Evolutionary conservation across 257 asterid species (phyloP).

Genomic region (Ballota nigra): DNA sequence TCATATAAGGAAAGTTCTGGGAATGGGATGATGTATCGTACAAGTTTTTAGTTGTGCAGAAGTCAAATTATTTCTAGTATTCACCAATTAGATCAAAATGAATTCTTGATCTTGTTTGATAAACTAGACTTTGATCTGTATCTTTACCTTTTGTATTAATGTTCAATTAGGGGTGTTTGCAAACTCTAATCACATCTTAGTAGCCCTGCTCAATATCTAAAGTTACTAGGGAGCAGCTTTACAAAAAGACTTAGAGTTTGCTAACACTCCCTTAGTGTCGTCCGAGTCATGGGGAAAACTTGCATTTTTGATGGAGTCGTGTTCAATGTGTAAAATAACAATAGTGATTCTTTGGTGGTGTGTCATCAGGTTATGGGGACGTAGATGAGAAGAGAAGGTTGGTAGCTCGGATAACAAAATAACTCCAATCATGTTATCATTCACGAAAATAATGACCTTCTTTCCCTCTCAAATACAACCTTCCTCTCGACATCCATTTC

Average conservation of each 20-base stretch:
- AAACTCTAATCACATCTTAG: too few relatives aligned
- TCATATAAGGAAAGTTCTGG: too few relatives aligned
- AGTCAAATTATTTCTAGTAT: too few relatives aligned
- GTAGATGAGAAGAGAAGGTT: neutral
- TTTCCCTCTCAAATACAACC: slow-evolving; percentile 34
- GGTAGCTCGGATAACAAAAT: slow-evolving; percentile 26
- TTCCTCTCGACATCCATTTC: slow-evolving; percentile 18
- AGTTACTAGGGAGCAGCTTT: too few relatives aligned
- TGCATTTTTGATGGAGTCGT: neutral
- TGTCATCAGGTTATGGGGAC: slow-evolving; percentile 14
- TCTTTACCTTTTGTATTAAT: neutral
- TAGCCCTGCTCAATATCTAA: too few relatives aligned
- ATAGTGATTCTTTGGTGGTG: neutral
- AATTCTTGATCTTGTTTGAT: neutral
- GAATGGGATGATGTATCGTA: too few relatives aligned
- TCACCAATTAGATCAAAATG: neutral
- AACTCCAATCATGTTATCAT: slow-evolving; percentile 48
- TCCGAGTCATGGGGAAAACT: neutral
- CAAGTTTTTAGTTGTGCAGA: neutral
- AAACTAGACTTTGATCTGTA: neutral
- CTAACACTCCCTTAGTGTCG: neutral
- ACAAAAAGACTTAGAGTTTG: too few relatives aligned
- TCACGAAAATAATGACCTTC: slow-evolving; percentile 36
- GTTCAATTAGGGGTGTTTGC: neutral
- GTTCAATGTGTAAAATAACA: neutral